These are phyloP conservation scores for Cytospora leucostoma DNA, from an alignment of 2,329 filamentous ascomycete species.

Conservation along the genomic window DNA sequence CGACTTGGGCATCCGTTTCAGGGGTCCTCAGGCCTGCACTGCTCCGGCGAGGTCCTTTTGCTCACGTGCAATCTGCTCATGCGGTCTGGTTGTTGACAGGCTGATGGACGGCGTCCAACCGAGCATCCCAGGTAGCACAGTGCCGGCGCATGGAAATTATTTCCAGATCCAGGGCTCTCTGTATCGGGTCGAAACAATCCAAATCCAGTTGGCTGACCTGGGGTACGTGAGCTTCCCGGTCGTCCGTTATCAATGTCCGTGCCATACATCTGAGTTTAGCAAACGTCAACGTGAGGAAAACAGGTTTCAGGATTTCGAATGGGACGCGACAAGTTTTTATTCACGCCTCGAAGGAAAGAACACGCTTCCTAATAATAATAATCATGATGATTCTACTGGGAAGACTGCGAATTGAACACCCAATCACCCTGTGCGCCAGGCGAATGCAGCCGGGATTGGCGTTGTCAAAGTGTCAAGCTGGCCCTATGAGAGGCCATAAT, in stretches of 20 bases:
- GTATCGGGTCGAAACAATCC: not conserved
- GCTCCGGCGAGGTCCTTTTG: conserved; percentile 1
- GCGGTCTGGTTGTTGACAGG: conserved; percentile 16
- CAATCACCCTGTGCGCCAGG: not conserved
- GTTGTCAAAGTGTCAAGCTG: not conserved
- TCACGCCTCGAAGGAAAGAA: not conserved
- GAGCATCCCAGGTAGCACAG: conserved; percentile 9
- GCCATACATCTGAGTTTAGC: not conserved
- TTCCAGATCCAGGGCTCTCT: not conserved
- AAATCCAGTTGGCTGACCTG: not conserved
- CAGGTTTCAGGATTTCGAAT: not conserved
- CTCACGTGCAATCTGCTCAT: conserved; percentile 13
- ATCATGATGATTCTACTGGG: not conserved
- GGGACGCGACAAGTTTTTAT: not conserved
- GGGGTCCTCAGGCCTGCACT: conserved; percentile 3
- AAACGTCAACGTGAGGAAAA: not conserved
- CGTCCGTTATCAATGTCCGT: not conserved
- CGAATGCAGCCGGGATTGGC: not conserved
- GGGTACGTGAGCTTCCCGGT: not conserved
- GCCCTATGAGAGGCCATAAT: conserved; percentile 20
- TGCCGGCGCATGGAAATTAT: not conserved
- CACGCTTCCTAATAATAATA: not conserved
- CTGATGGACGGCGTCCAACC: conserved; percentile 16
- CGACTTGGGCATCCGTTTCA: not conserved
- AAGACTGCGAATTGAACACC: not conserved